Base-by-base conservation (phyloP, 129 eudicot species). In the Ambrosia trifida region DNA sequence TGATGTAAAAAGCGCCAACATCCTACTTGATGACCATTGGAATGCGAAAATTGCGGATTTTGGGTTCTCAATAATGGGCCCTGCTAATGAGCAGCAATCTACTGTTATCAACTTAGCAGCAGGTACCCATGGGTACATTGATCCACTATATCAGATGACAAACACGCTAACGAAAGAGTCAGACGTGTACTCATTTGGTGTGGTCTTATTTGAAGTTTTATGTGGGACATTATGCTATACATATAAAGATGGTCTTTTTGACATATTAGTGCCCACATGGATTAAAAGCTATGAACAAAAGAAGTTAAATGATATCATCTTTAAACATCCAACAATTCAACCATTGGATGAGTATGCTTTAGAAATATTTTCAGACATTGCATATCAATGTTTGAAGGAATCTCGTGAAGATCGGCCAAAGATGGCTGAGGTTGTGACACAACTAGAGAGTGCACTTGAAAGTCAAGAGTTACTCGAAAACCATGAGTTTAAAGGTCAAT, bases 1-100 rank as follows among this genome's bases (percentile, higher is more conserved):
- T 11, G 84, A 80, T 45, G 45, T 80, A 7, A 80, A 80, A 57
- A 78, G 77, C 54, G 35, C 47, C n/a, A 80, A 80, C 54, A 75
- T 75, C 58, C 69, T 80, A 3, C 33, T 80, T 0, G 84, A 70
- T 19, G 66, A 69, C 6, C 50, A 80, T 28, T 80, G 74, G 77
- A 75, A 43, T n/a, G 80, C 74, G 16, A 75, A 75, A 31, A 14
- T 80, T 57, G 70, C 78, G 1, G 81, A 80, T 50, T 5, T 80
- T 2, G 81, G 84, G 69, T 30, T 80, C 0, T 72, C 68, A 11
- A 59, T 4, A 41, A 8, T 72, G 24, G 56, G 35, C 2, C 68
- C 76, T 0, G 76, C 76, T 31, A 72, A 72, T 3, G 47, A 72
- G 47, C 4, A 3, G 2, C 11, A 44, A 2, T 30, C 69, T 1